phyloP scores from a whole-genome alignment of 1,284 basidiomycete species.

The Ganoderma meredithae region DNA sequence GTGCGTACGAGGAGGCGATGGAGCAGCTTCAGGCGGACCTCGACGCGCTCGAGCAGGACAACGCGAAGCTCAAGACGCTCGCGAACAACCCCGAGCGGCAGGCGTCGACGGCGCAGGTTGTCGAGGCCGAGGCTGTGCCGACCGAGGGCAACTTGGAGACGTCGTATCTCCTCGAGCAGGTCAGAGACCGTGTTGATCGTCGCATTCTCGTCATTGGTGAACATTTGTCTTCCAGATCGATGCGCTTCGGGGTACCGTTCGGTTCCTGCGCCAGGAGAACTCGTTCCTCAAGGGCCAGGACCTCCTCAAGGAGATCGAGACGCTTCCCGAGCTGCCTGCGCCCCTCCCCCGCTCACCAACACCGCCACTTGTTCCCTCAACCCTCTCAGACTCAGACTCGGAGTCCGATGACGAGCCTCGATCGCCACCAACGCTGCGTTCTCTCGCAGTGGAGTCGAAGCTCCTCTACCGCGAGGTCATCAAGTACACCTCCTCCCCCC shows the following conservation, averaged over 20 bases:
- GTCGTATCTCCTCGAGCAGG: conserved; percentile 86
- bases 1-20: conserved; percentile 91
- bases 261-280: conserved; percentile 92
- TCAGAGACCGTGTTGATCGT: conserved; percentile 37
- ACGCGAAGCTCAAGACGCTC: conserved; percentile 79
- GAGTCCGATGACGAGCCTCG: conserved; percentile 54
- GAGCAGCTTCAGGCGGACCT: conserved; percentile 92
- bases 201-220: conserved; percentile 19
- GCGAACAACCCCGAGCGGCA: conserved; percentile 70
- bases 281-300: conserved; percentile 91
- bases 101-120: conserved; percentile 54
- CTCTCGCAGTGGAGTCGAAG: conserved; percentile 82
- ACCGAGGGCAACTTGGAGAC: conserved; percentile 86
- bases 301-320: conserved; percentile 81
- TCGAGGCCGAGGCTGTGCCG: conserved; percentile 67
- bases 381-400: conserved; percentile 67
- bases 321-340: conserved; percentile 69
- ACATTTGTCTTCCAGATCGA: conserved; percentile 70
- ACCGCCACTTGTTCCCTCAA: conserved; percentile 68
- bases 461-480: conserved; percentile 85
- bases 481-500: conserved; percentile 78
- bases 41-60: conserved; percentile 88
- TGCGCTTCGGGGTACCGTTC: conserved; percentile 87
- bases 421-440: conserved; percentile 62
- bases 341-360: conserved; percentile 57